Evolutionary conservation across 371 early-diverging fungal species (phyloP), one percentile per base, ranked within the genome.

Genomic region (Mucor racemosus): DNA sequence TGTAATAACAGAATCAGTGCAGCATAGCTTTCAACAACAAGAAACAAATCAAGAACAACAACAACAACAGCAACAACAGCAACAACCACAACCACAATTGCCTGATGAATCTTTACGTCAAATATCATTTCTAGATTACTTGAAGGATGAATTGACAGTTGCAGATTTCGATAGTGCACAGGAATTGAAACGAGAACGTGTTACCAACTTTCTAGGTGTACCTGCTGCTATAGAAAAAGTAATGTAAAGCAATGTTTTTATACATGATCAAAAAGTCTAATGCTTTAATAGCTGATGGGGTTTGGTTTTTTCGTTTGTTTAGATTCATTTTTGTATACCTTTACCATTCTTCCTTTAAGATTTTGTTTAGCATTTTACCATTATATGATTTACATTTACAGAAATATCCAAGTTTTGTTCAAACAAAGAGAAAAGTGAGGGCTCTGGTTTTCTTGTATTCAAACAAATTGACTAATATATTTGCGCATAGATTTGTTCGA

Each of bases 291-390:
- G 90, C 76, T 95, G 59, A 86, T 98, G 85, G 77, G 81, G 31
- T 93, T 97, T 81, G 99, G 99, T 3, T 91, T 90, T 54, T 82
- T 94, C 41, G 91, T 98, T 5, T 97, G 98, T 62, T 75, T 97
- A 48, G 98, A 98, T 77, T 91, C 97, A 1, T 95, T 99, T 67
- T 74, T 99, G 14, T 92, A 94, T 71, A 90, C 93, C 5, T 96
- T 98, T 70, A 95, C 97, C 4, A 94, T 97, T 50, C 79, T 99
- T 5, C 99, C 99, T 0, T 76, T 94, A n/a, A 86, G 97, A 31
- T 89, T 96, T 59, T 41, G 88, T 13, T 76, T 94, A 9, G 95
- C 96, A 0, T 64, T 89, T 0, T 75, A 77, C 58, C 76, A 79
- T 50, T 79, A 65, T 73, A 38, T 67, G n/a, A 60, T 58, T 14